phyloP scores from a whole-genome alignment of 2,329 filamentous ascomycete genomes.

The Periconia macrospinosa region DNA sequence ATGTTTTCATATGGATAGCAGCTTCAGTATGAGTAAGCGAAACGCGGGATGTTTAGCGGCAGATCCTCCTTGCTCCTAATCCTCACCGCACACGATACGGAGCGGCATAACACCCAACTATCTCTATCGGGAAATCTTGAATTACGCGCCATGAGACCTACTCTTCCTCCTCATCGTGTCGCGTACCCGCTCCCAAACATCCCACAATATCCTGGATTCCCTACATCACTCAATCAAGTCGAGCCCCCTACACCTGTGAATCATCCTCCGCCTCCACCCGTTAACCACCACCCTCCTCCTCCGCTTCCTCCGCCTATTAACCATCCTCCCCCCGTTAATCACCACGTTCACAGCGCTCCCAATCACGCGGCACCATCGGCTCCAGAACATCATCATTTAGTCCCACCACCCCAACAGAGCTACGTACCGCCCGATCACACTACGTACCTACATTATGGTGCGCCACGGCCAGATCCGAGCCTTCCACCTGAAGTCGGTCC shows the following conservation, averaged over 20 bases:
- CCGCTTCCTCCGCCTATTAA: not conserved
- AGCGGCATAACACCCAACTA: slow-evolving; percentile 4
- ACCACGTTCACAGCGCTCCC: slow-evolving; percentile 14
- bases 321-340: not conserved
- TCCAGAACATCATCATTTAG: slow-evolving; percentile 7
- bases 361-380: slow-evolving; percentile 12
- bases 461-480: not conserved
- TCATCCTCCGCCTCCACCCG: not conserved
- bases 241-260: slow-evolving; percentile 1
- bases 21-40: not conserved
- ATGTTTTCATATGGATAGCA: no score
- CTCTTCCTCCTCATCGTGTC: slow-evolving; percentile 6
- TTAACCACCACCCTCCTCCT: not conserved
- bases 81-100: slow-evolving; percentile 9
- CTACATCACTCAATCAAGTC: slow-evolving; percentile 20
- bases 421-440: no score
- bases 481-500: not conserved
- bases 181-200: not conserved
- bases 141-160: slow-evolving; percentile 11
- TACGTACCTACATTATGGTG: slow-evolving; percentile 1
- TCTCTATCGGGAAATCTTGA: not conserved
- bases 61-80: slow-evolving; percentile 11
- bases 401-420: slow-evolving; percentile 1
- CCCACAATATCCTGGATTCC: slow-evolving; percentile 19
- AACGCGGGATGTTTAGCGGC: no score